phyloP scores from a whole-genome alignment of 1,284 basidiomycete genomes.

The Fomitiporia mediterranea region DNA sequence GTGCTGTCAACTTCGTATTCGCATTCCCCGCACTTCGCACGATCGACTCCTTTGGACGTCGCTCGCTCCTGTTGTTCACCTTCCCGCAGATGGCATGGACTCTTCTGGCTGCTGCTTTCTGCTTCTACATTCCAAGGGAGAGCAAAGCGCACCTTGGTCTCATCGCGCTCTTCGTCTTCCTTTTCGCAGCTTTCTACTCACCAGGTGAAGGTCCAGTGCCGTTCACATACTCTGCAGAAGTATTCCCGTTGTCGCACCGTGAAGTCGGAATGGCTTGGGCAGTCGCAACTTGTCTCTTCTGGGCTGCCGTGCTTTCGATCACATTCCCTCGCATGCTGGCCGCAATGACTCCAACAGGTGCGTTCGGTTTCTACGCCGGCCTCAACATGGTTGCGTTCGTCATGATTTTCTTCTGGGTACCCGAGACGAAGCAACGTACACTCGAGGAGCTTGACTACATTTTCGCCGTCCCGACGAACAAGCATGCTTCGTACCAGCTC shows the following conservation, averaged over 20 bases:
- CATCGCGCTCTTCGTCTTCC: constrained; percentile 53
- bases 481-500: constrained; percentile 51
- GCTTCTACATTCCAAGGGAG: constrained; percentile 42
- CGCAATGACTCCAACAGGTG: constrained; percentile 40
- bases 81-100: constrained; percentile 60
- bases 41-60: constrained; percentile 56
- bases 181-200: constrained; percentile 56
- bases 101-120: constrained; percentile 55
- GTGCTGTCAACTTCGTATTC: constrained; percentile 60
- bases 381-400: constrained; percentile 47
- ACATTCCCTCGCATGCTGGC: constrained; percentile 56
- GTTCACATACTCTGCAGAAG: constrained; percentile 59
- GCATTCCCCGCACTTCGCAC: constrained; percentile 61
- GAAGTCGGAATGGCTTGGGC: constrained; percentile 50
- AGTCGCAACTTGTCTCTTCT: constrained; percentile 47
- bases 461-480: constrained; percentile 57
- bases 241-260: constrained; percentile 58
- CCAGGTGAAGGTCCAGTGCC: constrained; percentile 72
- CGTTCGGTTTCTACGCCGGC: constrained; percentile 54
- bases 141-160: constrained; percentile 40
- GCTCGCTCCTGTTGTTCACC: constrained; percentile 52
- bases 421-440: constrained; percentile 68
- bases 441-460: constrained; percentile 59
- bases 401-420: constrained; percentile 44
- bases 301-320: constrained; percentile 50